Percentiles rank a stretch among this genome's conserved stretches.
Conservation (phyloP, 2,329 filamentous ascomycete species). For the Colletotrichum liriopes region DNA sequence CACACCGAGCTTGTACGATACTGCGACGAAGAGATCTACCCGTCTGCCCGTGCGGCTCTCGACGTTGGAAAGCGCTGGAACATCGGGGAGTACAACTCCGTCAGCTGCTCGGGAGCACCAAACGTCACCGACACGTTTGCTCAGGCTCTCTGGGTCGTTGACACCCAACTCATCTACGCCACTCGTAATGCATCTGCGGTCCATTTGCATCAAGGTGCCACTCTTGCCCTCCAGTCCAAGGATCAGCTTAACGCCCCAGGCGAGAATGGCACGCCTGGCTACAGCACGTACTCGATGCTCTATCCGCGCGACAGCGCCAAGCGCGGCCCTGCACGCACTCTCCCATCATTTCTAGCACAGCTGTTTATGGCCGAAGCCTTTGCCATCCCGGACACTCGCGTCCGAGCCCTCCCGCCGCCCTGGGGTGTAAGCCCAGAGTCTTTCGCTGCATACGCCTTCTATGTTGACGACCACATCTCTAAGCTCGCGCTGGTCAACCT, state of each 20-base stretch:
- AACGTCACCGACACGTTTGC: constrained; percentile 59
- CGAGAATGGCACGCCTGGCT: constrained; percentile 33
- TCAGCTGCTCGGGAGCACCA: constrained; percentile 56
- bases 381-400: constrained; percentile 2
- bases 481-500: constrained; percentile 31
- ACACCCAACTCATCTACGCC: constrained; percentile 56
- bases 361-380: constrained; percentile 44
- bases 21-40: constrained; percentile 39
- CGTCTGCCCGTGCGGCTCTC: constrained; percentile 31
- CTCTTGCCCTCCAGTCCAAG: constrained; percentile 41
- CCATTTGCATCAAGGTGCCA: constrained; percentile 51
- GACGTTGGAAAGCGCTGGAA: constrained; percentile 42
- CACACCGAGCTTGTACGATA: constrained; percentile 39
- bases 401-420: constrained; percentile 17
- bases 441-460: constrained; percentile 31
- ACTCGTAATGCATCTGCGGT: constrained; percentile 55
- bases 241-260: constrained; percentile 40
- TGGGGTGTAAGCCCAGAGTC: neutral
- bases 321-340: constrained; percentile 34
- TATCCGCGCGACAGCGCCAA: constrained; percentile 43
- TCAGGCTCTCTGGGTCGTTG: constrained; percentile 57
- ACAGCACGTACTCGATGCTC: constrained; percentile 43
- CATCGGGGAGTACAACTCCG: constrained; percentile 59
- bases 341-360: constrained; percentile 38
- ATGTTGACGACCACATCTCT: neutral